Evolutionary conservation across 1,139 yeast species (phyloP), one percentile per base, ranked within the genome.

Genomic region (Geotrichum histeridarum): DNA sequence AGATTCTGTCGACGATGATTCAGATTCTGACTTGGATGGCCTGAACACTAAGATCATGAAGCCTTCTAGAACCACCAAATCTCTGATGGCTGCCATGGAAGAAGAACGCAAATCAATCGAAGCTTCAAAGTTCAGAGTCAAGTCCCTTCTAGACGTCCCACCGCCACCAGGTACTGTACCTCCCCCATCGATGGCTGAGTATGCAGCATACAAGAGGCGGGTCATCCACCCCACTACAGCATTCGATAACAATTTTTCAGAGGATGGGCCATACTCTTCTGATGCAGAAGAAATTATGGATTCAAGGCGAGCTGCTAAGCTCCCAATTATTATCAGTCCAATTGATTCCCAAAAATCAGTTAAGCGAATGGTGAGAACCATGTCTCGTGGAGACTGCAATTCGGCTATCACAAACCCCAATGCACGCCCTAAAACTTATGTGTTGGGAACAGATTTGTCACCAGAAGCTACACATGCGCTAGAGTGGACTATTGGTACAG

Each of bases 401-500:
- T 82, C 82, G 65, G 81, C 80, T 60, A 72, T 81, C 30, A 70
- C 78, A 30, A 64, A 67, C 49, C 63, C 68, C 54, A 77, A 78
- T n/a, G 70, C 76, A 45, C 75, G 77, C 59, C 86, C 87, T 43
- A 84, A 83, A 66, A 80, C 86, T 69, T 88, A 83, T 69, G 74
- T 88, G 54, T 78, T 86, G 36, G 87, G 93, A 65, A 81, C 86
- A 73, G 96, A 88, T 67, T 79, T 87, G 63, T 84, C 93, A 1
- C 89, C 91, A 0, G 97, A 89, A 64, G 85, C 96, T 3, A 77
- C 79, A 38, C 88, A 86, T 69, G 95, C 97, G 0, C 75, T 91
- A 45, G 95, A 89, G 64, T 91, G 96, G 89, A 81, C 91, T 48
- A 77, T 91, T 61, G 97, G 97, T 1, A 83, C 96, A 0, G 86